phyloP scores from a whole-genome alignment of 1,284 basidiomycete genomes.

The Puccinia polysora region DNA sequence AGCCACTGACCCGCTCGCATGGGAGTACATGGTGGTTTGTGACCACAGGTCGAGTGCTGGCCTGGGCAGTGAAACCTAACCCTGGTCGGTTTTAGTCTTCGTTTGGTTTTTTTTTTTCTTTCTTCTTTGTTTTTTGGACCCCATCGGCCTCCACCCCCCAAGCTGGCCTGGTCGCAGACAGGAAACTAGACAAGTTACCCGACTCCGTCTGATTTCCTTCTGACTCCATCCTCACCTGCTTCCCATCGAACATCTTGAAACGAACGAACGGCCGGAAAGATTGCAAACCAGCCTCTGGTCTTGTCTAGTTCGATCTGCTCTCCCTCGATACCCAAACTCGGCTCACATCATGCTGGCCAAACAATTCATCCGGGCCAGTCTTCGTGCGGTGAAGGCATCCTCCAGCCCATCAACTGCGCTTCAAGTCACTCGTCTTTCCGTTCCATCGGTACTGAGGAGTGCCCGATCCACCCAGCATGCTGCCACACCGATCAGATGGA shows the following conservation, averaged over 20 bases:
- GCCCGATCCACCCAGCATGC: not conserved
- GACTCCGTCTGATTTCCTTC: not conserved
- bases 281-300: not conserved
- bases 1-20: no score
- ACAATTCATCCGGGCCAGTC: slow-evolving; percentile 12
- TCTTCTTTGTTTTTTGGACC: not conserved
- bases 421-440: not conserved
- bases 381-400: not conserved
- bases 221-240: not conserved
- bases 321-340: not conserved
- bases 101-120: no score
- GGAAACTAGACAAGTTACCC: not conserved
- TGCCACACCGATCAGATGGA: not conserved
- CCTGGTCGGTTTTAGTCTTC: no score
- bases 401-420: not conserved
- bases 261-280: no score
- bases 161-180: not conserved
- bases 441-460: not conserved
- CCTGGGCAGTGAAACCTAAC: not conserved
- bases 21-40: no score
- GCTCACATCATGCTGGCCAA: not conserved
- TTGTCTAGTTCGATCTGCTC: not conserved
- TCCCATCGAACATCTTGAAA: no score
- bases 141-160: not conserved
- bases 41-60: not conserved